These are phyloP conservation scores for Botrytis aclada DNA, from an alignment of 2,329 filamentous ascomycete genomes.

Conservation along the genomic window DNA sequence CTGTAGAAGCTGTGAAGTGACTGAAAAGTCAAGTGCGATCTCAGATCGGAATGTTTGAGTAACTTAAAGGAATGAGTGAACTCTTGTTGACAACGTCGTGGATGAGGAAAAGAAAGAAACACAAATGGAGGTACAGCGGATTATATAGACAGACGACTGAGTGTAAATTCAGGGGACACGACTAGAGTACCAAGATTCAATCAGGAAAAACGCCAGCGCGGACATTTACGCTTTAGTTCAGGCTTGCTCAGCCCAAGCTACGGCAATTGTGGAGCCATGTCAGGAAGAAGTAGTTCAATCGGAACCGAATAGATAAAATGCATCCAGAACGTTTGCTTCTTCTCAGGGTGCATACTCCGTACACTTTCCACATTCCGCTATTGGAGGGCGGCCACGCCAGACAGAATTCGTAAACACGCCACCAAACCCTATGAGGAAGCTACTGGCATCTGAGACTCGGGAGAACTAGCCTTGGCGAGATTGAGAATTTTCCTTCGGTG, in stretches of 20 bases:
- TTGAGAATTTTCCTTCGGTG: slow-evolving; percentile 10
- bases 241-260: slow-evolving; percentile 1
- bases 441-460: slow-evolving; percentile 1
- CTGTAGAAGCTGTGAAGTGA: slow-evolving; percentile 24
- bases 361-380: not conserved
- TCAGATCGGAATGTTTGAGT: slow-evolving; percentile 29
- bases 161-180: not conserved
- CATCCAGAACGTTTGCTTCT: slow-evolving; percentile 17
- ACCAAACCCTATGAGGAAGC: not conserved
- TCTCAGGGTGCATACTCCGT: slow-evolving; percentile 6
- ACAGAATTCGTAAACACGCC: not conserved
- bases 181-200: not conserved
- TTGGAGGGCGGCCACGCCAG: not conserved
- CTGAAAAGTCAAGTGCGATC: slow-evolving; percentile 30
- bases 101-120: slow-evolving; percentile 18
- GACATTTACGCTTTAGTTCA: not conserved
- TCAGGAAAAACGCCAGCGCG: slow-evolving; percentile 1
- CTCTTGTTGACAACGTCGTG: slow-evolving; percentile 24
- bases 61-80: slow-evolving; percentile 29
- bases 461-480: not conserved
- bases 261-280: slow-evolving; percentile 12
- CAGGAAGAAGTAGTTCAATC: slow-evolving; percentile 2
- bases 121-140: not conserved
- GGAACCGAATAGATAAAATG: slow-evolving; percentile 1
- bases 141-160: slow-evolving; percentile 6